Evolutionary conservation across 2,329 filamentous ascomycete genomes (phyloP).

Genomic region (Alternaria atra): DNA sequence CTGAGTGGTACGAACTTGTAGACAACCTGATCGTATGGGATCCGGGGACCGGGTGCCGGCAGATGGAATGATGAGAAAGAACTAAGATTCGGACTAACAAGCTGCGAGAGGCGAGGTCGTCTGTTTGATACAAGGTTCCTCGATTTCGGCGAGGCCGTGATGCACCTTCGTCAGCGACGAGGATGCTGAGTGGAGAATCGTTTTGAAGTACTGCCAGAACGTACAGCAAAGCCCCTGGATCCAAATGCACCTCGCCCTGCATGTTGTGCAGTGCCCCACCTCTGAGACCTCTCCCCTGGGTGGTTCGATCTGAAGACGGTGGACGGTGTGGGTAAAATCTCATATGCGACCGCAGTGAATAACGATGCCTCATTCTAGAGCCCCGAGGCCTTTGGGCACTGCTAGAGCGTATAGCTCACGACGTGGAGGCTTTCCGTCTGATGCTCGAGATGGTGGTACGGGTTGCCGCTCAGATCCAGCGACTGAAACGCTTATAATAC

Average conservation of each 20-base stretch:
- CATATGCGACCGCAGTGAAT: background rate
- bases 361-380: background rate
- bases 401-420: background rate
- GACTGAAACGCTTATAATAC: background rate
- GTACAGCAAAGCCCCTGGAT: background rate
- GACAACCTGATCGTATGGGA: background rate
- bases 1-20: background rate
- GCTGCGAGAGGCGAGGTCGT: background rate
- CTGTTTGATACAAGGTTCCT: background rate
- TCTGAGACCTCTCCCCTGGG: background rate
- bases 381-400: background rate
- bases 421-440: background rate
- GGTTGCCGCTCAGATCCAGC: background rate
- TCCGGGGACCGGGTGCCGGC: background rate
- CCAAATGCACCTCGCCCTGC: background rate
- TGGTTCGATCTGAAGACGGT: background rate
- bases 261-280: constrained; percentile 1
- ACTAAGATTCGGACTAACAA: background rate
- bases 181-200: background rate
- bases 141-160: background rate
- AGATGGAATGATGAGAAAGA: background rate
- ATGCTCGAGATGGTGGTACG: constrained; percentile 1
- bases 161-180: background rate
- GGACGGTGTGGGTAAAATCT: background rate
- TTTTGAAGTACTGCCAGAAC: background rate